These are phyloP conservation scores for Moesziomyces sp. DNA, from an alignment of 1,284 basidiomycete genomes.

Conservation along the genomic window DNA sequence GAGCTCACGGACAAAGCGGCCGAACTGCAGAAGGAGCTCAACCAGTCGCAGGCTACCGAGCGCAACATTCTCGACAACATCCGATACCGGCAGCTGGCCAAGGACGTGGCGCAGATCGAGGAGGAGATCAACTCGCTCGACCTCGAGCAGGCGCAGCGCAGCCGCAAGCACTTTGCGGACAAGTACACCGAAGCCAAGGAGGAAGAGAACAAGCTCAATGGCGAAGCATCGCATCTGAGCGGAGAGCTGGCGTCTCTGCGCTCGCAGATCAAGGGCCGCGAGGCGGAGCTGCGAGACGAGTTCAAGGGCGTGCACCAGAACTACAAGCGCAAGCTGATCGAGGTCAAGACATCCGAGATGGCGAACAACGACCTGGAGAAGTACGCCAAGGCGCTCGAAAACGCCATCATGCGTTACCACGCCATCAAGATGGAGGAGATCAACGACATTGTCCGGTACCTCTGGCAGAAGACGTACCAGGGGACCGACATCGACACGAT, in stretches of 20 bases:
- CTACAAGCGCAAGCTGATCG: slow-evolving; percentile 90
- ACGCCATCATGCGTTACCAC: slow-evolving; percentile 98
- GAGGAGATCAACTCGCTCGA: slow-evolving; percentile 75
- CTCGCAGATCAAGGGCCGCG: slow-evolving; percentile 70
- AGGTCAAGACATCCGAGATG: slow-evolving; percentile 76
- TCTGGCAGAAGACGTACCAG: slow-evolving; percentile 99
- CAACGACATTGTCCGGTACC: slow-evolving; percentile 78
- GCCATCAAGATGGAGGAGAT: slow-evolving; percentile 99
- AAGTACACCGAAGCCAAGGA: slow-evolving; percentile 79
- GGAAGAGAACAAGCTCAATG: slow-evolving; percentile 77
- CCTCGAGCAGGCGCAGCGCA: slow-evolving; percentile 50
- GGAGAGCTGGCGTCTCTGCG: slow-evolving; percentile 60
- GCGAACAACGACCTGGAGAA: slow-evolving; percentile 78
- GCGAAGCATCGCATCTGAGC: slow-evolving; percentile 71
- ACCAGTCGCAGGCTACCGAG: slow-evolving; percentile 67
- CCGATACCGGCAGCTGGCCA: slow-evolving; percentile 77
- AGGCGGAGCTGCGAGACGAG: slow-evolving; percentile 79
- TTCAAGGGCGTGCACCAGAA: slow-evolving; percentile 86
- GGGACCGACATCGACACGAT: slow-evolving; percentile 99
- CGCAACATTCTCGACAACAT: slow-evolving; percentile 86
- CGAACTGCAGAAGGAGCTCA: slow-evolving; percentile 65
- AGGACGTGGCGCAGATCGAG: slow-evolving; percentile 77
- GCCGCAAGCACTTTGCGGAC: slow-evolving; percentile 80
- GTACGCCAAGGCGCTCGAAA: slow-evolving; percentile 91
- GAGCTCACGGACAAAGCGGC: slow-evolving; percentile 46